Evolutionary conservation across 495 filamentous ascomycete species (phyloP), one percentile per base, ranked within the genome.

Genomic region (Penicillium ucsense): DNA sequence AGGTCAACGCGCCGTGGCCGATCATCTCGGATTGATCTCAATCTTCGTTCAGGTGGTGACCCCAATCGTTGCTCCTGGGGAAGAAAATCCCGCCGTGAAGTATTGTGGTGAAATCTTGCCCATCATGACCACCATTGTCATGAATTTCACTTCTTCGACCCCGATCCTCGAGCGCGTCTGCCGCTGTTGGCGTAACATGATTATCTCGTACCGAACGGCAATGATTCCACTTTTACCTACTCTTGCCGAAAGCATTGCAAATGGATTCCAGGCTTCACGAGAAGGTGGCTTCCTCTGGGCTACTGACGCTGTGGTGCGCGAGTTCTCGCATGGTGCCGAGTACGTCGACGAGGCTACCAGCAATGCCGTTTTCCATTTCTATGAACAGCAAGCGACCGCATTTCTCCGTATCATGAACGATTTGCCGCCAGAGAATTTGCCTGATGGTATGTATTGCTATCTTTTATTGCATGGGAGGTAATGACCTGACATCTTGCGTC

Each of bases 201-300:
- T 97, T 29, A 87, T 96, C 47, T 95, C 89, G 1, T 97, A 96
- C 65, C 78, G 94, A 49, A 91, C 84, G 1, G 86, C 86, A 41
- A 91, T 94, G 72, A 77, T 83, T 20, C 88, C 90, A 27, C 71
- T 99, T 3, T 74, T 99, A 20, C 87, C 86, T 4, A 74, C 81
- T 6, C 78, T 99, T 57, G 92, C 94, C 20, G 82, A 89, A 49
- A 89, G 90, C 62, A 78, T 99, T 39, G 84, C 86, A 5, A 75
- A 69, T 47, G 89, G 89, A 0, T 99, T 97, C 62, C 74, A 85
- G 37, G 78, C 77, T 9, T 94, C 91, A 3, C 82, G 83, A 38
- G 91, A 97, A 65, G 94, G 92, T 12, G 95, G 91, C 64, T 97
- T 99, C 73, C 70, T 99, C 35, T 99, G 92, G 92, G 90, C 89